Evolutionary conservation across 2,329 filamentous ascomycete genomes (phyloP).

Genomic region (Alternaria atra): DNA sequence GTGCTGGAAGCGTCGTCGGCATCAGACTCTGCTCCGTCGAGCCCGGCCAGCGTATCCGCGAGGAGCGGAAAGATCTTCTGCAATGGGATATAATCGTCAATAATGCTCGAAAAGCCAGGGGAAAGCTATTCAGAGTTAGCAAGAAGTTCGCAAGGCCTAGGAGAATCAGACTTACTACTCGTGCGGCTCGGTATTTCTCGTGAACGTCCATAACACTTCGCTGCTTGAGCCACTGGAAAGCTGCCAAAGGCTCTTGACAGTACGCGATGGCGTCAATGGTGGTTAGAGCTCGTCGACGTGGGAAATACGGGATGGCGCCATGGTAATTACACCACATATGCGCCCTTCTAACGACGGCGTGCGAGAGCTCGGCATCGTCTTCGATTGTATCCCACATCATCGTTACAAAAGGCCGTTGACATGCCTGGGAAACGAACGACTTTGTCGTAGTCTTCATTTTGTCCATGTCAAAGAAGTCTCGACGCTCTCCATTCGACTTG

Average conservation of each 20-base stretch:
- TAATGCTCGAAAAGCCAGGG: constrained; percentile 39
- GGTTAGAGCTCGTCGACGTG: constrained; percentile 35
- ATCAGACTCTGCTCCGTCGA: constrained; percentile 35
- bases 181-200: constrained; percentile 44
- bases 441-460: constrained; percentile 52
- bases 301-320: constrained; percentile 44
- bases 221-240: constrained; percentile 51
- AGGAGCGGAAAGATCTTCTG: constrained; percentile 42
- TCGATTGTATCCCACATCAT: constrained; percentile 53
- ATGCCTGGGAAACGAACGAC: constrained; percentile 50
- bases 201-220: constrained; percentile 49
- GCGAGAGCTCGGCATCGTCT: constrained; percentile 44
- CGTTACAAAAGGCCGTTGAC: constrained; percentile 45
- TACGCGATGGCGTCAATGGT: constrained; percentile 34
- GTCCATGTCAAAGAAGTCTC: constrained; percentile 52
- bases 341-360: constrained; percentile 47
- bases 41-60: constrained; percentile 32
- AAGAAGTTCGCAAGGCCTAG: neutral
- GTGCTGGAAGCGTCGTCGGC: constrained; percentile 38
- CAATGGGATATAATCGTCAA: constrained; percentile 44
- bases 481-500: constrained; percentile 43
- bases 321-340: constrained; percentile 52
- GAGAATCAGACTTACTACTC: constrained; percentile 30
- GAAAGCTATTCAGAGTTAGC: constrained; percentile 33
- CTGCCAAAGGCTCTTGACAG: constrained; percentile 46